Evolutionary conservation across 2,329 filamentous ascomycete species (phyloP).

Genomic region (Alternaria ventricosa): DNA sequence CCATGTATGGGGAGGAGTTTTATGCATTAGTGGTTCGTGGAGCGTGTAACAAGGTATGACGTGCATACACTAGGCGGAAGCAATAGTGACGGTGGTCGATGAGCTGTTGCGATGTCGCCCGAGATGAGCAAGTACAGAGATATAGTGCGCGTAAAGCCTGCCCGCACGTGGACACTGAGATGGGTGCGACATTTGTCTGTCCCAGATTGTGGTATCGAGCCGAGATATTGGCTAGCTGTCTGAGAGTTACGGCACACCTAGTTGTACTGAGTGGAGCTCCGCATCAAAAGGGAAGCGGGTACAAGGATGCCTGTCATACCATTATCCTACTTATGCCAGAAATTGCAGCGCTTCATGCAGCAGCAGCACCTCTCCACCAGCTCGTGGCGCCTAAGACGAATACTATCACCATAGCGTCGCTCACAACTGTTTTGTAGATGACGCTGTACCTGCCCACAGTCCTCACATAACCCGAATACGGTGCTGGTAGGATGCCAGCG

Average conservation of each 20-base stretch:
- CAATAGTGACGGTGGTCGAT: neutral
- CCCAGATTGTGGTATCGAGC: neutral
- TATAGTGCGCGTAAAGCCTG: neutral
- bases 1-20: neutral
- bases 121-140: neutral
- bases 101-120: neutral
- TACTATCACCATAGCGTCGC: constrained; percentile 76
- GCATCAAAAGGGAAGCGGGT: neutral
- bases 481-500: constrained; percentile 69
- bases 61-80: neutral
- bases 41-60: constrained; percentile 3
- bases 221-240: neutral
- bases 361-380: constrained; percentile 55
- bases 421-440: constrained; percentile 74
- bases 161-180: neutral
- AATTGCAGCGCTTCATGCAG: constrained; percentile 24
- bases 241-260: neutral
- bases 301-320: neutral
- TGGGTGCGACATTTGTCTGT: neutral
- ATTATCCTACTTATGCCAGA: neutral
- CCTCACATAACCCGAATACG: constrained; percentile 67
- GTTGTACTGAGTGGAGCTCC: neutral
- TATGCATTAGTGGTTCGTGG: neutral
- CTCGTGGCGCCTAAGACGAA: constrained; percentile 72
- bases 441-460: constrained; percentile 70